Evolutionary conservation across 805 yeast genomes (phyloP), one percentile per base, ranked within the genome.

Genomic region (Teunomyces funiuensis): DNA sequence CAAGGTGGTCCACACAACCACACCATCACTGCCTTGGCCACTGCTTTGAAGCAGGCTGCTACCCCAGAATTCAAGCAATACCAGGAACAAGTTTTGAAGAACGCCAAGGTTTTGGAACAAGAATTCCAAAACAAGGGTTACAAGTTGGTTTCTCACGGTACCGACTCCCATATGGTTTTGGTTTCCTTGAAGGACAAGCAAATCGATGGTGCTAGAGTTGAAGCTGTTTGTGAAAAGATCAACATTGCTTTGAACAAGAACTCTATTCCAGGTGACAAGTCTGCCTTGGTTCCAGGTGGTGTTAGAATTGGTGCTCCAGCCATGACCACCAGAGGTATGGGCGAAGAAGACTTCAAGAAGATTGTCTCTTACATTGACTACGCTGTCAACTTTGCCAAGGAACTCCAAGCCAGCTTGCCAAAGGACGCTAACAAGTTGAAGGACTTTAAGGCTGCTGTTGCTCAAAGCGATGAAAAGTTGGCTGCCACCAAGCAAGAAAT

Each of bases 1-100:
- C 99, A 91, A 76, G 99, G 99, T 75, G 99, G 99, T 61, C 99
- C 99, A 53, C 98, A 91, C 70, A 91, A 91, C 74, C 97, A 91
- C 71, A 91, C 98, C 55, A 91, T 91, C 60, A 82, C 96, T 50
- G 98, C 98, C 15, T 76, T 91, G 55, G 95, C 98, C 23, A 91
- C 89, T 43, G 98, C 98, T 28, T 78, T 91, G 58, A 88, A 88
- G 62, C 98, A 91, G 74, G 90, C 96, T 43, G 73, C 79, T 39
- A 76, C 91, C 36, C 95, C 96, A 28, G 97, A 88, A 65, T 91
- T 83, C 74, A 84, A 79, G 64, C 76, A 80, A 56, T 91, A 91
- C 73, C 98, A 91, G 71, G 69, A 79, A 60, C 78, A 80, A 53
- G 96, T 91, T 20, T 79, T 91, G 41, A 75, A 78, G 52, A 91